These are phyloP conservation scores for Tylopilus felleus DNA, from an alignment of 768 basidiomycete genomes.

Conservation along the genomic window DNA sequence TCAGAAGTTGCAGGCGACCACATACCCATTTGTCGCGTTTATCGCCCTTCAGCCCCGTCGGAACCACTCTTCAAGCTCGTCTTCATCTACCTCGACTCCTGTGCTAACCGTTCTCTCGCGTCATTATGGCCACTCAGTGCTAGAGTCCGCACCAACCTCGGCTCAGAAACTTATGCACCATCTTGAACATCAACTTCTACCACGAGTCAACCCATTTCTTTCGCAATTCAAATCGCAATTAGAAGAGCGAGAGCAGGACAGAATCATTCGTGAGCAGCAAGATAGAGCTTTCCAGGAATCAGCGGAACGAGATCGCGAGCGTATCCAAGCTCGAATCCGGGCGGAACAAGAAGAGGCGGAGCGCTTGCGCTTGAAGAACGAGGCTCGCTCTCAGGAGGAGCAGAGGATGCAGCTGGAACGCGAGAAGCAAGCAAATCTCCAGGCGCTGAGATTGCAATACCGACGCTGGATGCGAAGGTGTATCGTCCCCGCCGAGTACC, in stretches of 20 bases:
- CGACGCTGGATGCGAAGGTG: constrained; percentile 54
- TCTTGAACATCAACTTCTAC: constrained; percentile 68
- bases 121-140: constrained; percentile 64
- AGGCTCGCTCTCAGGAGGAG: constrained; percentile 29
- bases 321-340: constrained; percentile 53
- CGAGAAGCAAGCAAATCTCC: constrained; percentile 34
- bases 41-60: constrained; percentile 79
- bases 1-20: constrained; percentile 80
- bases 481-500: constrained; percentile 37
- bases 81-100: constrained; percentile 39
- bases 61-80: constrained; percentile 31
- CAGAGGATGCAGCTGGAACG: constrained; percentile 38
- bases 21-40: constrained; percentile 92
- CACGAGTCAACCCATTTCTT: constrained; percentile 78
- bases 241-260: constrained; percentile 49
- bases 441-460: constrained; percentile 48
- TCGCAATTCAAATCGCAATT: constrained; percentile 52
- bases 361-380: constrained; percentile 30
- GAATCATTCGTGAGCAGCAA: constrained; percentile 72
- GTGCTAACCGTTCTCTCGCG: constrained; percentile 81
- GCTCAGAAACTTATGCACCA: constrained; percentile 61
- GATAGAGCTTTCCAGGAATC: constrained; percentile 74
- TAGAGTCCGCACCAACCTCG: constrained; percentile 56
- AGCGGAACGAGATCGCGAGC: constrained; percentile 62
- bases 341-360: constrained; percentile 40